Evolutionary conservation across 2,329 filamentous ascomycete species (phyloP).

Genomic region (Cladosporium sp.): DNA sequence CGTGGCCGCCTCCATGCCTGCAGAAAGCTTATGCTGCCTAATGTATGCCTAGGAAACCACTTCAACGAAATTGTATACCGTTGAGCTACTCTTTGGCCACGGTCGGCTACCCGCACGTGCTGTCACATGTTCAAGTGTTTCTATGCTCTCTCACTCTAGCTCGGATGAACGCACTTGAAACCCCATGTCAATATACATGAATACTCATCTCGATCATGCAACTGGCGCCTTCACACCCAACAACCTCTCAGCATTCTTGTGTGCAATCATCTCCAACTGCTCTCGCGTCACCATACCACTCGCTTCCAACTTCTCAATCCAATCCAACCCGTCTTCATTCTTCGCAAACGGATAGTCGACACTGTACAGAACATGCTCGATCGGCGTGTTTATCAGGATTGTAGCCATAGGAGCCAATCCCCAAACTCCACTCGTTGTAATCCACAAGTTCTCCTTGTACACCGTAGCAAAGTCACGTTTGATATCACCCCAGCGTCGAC

Average conservation of each 20-base stretch:
- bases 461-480: slow-evolving; percentile 38
- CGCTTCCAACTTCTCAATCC: slow-evolving; percentile 46
- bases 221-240: slow-evolving; percentile 32
- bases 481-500: slow-evolving; percentile 30
- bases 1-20: background rate
- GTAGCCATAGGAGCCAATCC: slow-evolving; percentile 47
- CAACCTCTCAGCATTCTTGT: slow-evolving; percentile 49
- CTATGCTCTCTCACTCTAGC: no score
- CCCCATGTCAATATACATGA: no score
- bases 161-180: no score
- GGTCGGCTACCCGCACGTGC: no score
- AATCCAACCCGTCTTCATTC: slow-evolving; percentile 49
- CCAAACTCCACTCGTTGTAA: slow-evolving; percentile 57
- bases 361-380: slow-evolving; percentile 53
- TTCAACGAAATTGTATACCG: no score
- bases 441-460: slow-evolving; percentile 52
- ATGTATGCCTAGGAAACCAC: background rate
- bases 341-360: slow-evolving; percentile 57
- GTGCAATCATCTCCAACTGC: slow-evolving; percentile 48
- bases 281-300: slow-evolving; percentile 50
- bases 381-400: slow-evolving; percentile 33
- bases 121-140: no score
- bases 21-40: background rate
- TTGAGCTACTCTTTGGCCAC: no score
- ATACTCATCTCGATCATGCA: background rate